Evolutionary conservation across 2,329 filamentous ascomycete genomes (phyloP).

Genomic region (Beauveria bassiana): DNA sequence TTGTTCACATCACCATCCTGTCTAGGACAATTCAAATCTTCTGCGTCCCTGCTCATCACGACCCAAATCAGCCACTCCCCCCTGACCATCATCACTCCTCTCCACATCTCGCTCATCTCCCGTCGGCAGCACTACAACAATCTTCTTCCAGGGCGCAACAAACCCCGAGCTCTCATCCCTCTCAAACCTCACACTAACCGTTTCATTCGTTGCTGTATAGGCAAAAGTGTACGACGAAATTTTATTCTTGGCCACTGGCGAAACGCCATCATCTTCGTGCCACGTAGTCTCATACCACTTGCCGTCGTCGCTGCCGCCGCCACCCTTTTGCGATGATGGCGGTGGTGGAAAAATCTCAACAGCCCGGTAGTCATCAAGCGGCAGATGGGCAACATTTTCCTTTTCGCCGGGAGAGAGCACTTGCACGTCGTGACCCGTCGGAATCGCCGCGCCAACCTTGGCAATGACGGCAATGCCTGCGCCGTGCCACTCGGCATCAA

Average conservation of each 20-base stretch:
- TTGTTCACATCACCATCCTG: too few species aligned
- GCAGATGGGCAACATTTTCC: conserved; percentile 30
- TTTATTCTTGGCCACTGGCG: conserved; percentile 22
- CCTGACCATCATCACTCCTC: conserved; percentile 8
- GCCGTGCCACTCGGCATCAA: conserved; percentile 35
- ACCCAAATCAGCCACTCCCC: conserved; percentile 11
- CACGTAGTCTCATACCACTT: conserved; percentile 24
- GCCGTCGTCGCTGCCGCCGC: neutral
- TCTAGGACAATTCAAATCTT: conserved; percentile 14
- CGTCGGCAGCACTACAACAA: conserved; percentile 24
- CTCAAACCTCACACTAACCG: conserved; percentile 21
- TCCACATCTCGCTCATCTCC: conserved; percentile 22
- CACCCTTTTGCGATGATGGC: conserved; percentile 21
- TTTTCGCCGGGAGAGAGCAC: conserved; percentile 28
- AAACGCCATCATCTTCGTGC: conserved; percentile 33
- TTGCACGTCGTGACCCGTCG: conserved; percentile 30
- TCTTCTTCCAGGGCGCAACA: conserved; percentile 25
- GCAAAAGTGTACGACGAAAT: conserved; percentile 25
- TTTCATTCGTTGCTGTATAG: conserved; percentile 17
- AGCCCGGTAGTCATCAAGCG: conserved; percentile 33
- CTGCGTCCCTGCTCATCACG: conserved; percentile 17
- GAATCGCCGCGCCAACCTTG: conserved; percentile 31
- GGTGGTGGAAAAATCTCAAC: conserved; percentile 37
- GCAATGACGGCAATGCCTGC: conserved; percentile 33
- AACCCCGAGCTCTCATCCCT: conserved; percentile 26